Conservation (phyloP, 108 stramenopile species). For the Skeletonema costatum region DNA sequence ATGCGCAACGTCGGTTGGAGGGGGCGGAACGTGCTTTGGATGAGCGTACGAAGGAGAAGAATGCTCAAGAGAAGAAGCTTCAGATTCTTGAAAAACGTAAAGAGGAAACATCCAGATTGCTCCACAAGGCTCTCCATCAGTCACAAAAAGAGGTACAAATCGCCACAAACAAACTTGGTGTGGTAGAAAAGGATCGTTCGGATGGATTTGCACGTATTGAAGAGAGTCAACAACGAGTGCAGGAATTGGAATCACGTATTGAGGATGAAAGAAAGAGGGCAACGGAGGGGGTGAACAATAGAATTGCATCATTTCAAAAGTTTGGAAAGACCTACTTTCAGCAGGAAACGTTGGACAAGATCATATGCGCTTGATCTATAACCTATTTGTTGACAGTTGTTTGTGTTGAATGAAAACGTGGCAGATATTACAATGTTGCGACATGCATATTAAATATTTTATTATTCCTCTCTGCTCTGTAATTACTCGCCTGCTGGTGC, state of each 20-base stretch:
- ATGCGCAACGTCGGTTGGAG: conserved; percentile 34
- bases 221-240: conserved; percentile 70
- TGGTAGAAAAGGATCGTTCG: conserved; percentile 77
- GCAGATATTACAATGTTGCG: not conserved
- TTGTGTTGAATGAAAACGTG: not conserved
- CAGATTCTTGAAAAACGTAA: conserved; percentile 23
- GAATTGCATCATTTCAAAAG: conserved; percentile 31
- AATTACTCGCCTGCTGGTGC: no score
- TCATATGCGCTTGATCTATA: not conserved
- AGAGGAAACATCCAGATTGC: conserved; percentile 41
- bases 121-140: conserved; percentile 34
- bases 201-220: conserved; percentile 80
- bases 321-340: conserved; percentile 23
- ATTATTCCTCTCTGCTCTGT: not conserved
- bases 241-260: conserved; percentile 56
- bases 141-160: conserved; percentile 45
- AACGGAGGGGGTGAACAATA: conserved; percentile 32
- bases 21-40: conserved; percentile 46
- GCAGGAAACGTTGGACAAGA: conserved; percentile 3
- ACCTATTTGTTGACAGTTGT: not conserved
- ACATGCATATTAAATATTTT: not conserved
- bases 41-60: conserved; percentile 10
- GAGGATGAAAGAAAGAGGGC: conserved; percentile 53
- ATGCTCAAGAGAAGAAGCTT: conserved; percentile 15
- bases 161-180: conserved; percentile 53